phyloP scores from a whole-genome alignment of 164 flowering plant genomes.

The Stephania japonica region DNA sequence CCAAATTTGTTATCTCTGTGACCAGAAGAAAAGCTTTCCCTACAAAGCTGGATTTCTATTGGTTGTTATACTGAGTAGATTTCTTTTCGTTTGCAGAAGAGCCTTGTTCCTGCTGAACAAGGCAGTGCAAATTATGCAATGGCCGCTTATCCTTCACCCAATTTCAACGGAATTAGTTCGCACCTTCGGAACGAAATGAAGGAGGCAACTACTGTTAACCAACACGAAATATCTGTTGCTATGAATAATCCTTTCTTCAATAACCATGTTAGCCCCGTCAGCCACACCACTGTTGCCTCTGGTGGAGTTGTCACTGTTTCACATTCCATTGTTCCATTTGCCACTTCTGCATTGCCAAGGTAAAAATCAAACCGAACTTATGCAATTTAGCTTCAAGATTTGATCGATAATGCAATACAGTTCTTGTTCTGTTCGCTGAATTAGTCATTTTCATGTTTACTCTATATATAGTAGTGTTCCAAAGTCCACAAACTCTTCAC shows the following conservation, averaged over 20 bases:
- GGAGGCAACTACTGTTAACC: constrained; percentile 27
- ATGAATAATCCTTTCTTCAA: constrained; percentile 40
- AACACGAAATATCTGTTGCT: constrained; percentile 33
- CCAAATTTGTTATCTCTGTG: too few relatives aligned
- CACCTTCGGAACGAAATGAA: constrained; percentile 30
- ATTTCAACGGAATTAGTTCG: not conserved
- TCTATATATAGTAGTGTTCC: constrained; percentile 29
- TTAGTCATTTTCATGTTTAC: too few relatives aligned
- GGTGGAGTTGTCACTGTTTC: constrained; percentile 19
- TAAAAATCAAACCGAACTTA: not conserved
- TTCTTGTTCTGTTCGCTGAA: too few relatives aligned
- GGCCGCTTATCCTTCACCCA: constrained; percentile 29
- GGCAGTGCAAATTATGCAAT: constrained; percentile 27
- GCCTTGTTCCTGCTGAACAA: constrained; percentile 27
- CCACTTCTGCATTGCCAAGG: constrained; percentile 13
- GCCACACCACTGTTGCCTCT: constrained; percentile 25
- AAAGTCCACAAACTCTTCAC: constrained; percentile 31
- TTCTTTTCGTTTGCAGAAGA: constrained; percentile 24
- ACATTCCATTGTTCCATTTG: constrained; percentile 22
- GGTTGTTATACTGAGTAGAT: not conserved
- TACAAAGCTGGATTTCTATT: not conserved
- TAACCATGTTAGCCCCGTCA: constrained; percentile 27
- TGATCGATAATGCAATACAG: not conserved
- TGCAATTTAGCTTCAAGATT: not conserved
- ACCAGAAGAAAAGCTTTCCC: too few relatives aligned